Base-by-base conservation (phyloP, 192 early-diverging fungal genomes). In the Coemansia brasiliensis region DNA sequence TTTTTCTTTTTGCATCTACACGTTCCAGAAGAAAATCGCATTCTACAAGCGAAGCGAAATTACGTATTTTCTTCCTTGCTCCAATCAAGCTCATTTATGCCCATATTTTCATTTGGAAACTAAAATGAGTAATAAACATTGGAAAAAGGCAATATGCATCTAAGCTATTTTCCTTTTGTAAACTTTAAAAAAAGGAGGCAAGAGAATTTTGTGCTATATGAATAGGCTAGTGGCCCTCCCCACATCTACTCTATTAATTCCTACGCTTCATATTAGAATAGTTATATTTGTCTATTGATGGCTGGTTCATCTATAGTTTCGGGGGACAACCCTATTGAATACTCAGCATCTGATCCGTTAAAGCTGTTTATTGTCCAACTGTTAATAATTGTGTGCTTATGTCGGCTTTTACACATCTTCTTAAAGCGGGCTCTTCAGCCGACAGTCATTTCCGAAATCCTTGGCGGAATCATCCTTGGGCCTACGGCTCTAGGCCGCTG, bases 381-480 rank as follows among this genome's bases (percentile, higher is more conserved):
- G 29, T 45, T 85, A 25, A 78, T 95, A 55, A 91, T 95, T 39
- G 76, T 96, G 15, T 61, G 61, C 46, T 65, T 92, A 27, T 86
- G 87, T 27, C 85, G 94, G 26, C 15, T 89, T 38, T 61, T 98
- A 9, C 83, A 85, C 20, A 10, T 89, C 25, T 59, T 65, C 4
- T 68, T 98, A 18, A 67, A 65, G 13, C 76, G 79, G 25, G 54
- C 94, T 8, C 61, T 79, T 43, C 94, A 98, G 67, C 95, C 95
- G 0, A 68, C 81, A 3, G 95, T 95, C 32, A 96, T 98, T 45
- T 88, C 94, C 27, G 95, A 98, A 66, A 87, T 98, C 41, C 63
- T 96, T 24, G 93, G 88, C 20, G 94, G 94, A 9, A 92, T 96
- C 49, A 63, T 95, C 5, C 83, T 96, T 5, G 96, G 96, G 0